These are phyloP conservation scores for Fraxinus baroniana DNA, from an alignment of 305 asterid genomes.

Conservation along the genomic window DNA sequence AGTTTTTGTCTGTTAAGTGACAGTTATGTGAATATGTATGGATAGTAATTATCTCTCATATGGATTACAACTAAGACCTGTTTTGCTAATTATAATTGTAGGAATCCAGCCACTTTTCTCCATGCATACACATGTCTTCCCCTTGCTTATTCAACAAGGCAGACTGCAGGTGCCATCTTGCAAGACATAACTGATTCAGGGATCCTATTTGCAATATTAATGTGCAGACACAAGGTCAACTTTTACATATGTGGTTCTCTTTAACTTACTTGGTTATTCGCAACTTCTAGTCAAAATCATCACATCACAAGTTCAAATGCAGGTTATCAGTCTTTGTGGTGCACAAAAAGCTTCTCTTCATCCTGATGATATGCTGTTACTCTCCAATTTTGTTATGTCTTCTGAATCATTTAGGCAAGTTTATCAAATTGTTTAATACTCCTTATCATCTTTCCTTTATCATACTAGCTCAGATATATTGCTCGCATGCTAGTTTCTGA, in stretches of 20 bases:
- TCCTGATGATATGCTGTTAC: slow-evolving; percentile 91
- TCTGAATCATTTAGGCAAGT: slow-evolving; percentile 92
- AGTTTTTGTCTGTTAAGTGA: background rate
- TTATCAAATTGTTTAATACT: slow-evolving; percentile 4
- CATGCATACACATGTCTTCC: slow-evolving; percentile 98
- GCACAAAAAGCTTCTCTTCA: slow-evolving; percentile 92
- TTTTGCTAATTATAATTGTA: slow-evolving; percentile 35
- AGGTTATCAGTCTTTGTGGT: slow-evolving; percentile 96
- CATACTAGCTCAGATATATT: slow-evolving; percentile 7
- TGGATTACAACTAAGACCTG: slow-evolving; percentile 17
- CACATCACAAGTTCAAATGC: slow-evolving; percentile 40
- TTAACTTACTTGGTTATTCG: background rate
- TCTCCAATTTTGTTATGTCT: slow-evolving; percentile 88
- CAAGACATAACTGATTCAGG: slow-evolving; percentile 94
- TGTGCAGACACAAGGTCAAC: slow-evolving; percentile 94
- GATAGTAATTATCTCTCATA: slow-evolving; percentile 10
- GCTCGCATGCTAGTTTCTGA: background rate
- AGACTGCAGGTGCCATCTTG: slow-evolving; percentile 90
- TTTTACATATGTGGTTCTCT: slow-evolving; percentile 18
- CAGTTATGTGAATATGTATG: slow-evolving; percentile 16
- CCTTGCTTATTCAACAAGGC: slow-evolving; percentile 84
- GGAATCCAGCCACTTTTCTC: slow-evolving; percentile 96
- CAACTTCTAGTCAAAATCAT: slow-evolving; percentile 13
- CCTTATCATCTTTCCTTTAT: slow-evolving; percentile 6
- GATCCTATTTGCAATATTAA: slow-evolving; percentile 80